Percentiles rank a stretch among this genome's conserved stretches.
phyloP scores from a whole-genome alignment of 2,329 filamentous ascomycete genomes.

The Claviceps capensis region DNA sequence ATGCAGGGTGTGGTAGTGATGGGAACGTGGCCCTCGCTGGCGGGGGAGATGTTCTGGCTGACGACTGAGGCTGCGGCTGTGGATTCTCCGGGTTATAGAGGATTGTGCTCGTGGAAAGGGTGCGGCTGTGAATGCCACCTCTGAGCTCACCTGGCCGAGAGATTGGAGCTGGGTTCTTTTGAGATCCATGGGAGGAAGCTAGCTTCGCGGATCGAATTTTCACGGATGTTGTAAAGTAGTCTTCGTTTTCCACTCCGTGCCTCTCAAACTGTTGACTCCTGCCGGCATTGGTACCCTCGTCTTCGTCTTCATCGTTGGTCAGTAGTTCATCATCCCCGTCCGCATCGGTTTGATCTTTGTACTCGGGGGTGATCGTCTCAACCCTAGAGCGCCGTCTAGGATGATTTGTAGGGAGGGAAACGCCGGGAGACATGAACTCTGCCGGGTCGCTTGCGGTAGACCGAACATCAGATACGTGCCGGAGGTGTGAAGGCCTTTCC shows the following conservation, averaged over 20 bases:
- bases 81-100: conserved; percentile 58
- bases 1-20: conserved; percentile 5
- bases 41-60: conserved; percentile 30
- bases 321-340: conserved; percentile 86
- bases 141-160: conserved; percentile 20
- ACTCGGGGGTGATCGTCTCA: conserved; percentile 20
- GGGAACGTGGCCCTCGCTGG: conserved; percentile 7
- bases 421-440: conserved; percentile 41
- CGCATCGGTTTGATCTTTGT: conserved; percentile 58
- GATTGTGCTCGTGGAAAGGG: conserved; percentile 70
- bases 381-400: conserved; percentile 23
- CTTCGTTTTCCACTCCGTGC: conserved; percentile 21
- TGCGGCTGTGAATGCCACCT: conserved; percentile 49
- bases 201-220: conserved; percentile 26
- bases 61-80: conserved; percentile 20
- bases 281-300: conserved; percentile 31
- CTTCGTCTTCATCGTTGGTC: conserved; percentile 62
- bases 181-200: conserved; percentile 21
- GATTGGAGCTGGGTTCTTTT: conserved; percentile 16
- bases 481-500: conserved; percentile 32
- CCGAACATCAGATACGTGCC: conserved; percentile 40
- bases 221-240: conserved; percentile 42
- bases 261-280: conserved; percentile 17
- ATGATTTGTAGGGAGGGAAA: conserved; percentile 10
- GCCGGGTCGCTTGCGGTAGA: conserved; percentile 52